These are phyloP conservation scores for Melocanna baccifera DNA, from an alignment of 176 grass and related monocot genomes.

Conservation along the genomic window DNA sequence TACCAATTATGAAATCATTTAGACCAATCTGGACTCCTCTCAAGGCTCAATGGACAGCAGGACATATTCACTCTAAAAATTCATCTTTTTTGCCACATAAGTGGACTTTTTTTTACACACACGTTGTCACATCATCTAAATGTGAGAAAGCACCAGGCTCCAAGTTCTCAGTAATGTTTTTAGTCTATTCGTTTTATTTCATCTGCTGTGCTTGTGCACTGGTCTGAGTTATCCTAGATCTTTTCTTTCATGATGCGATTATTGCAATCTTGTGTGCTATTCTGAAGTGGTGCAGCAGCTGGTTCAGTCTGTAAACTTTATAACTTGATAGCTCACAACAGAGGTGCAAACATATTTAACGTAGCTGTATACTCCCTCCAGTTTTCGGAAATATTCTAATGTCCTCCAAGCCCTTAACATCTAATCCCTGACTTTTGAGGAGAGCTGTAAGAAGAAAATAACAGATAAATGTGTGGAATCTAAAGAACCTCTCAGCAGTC, in stretches of 20 bases:
- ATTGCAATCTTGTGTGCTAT: neutral
- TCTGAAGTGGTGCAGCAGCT: neutral
- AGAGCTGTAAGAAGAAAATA: conserved; percentile 56
- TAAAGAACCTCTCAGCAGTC: conserved; percentile 34
- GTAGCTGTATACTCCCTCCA: no score
- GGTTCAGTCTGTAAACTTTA: neutral
- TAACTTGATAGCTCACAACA: neutral
- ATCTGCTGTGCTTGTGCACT: neutral
- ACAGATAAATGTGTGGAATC: neutral
- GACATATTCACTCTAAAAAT: neutral
- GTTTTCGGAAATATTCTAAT: no score
- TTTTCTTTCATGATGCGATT: neutral
- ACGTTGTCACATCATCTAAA: neutral
- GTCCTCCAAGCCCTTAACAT: conserved; percentile 86
- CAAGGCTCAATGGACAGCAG: neutral
- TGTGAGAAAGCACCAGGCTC: neutral
- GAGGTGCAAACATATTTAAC: no score
- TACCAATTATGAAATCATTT: no score
- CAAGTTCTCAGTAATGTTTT: neutral
- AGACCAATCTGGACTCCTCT: neutral
- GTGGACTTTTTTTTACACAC: neutral
- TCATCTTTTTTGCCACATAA: neutral
- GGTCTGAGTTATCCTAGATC: neutral
- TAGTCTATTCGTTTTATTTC: neutral
- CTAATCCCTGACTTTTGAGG: conserved; percentile 90